phyloP scores from a whole-genome alignment of 2,329 filamentous ascomycete genomes.

The Claviceps quebecensis region DNA sequence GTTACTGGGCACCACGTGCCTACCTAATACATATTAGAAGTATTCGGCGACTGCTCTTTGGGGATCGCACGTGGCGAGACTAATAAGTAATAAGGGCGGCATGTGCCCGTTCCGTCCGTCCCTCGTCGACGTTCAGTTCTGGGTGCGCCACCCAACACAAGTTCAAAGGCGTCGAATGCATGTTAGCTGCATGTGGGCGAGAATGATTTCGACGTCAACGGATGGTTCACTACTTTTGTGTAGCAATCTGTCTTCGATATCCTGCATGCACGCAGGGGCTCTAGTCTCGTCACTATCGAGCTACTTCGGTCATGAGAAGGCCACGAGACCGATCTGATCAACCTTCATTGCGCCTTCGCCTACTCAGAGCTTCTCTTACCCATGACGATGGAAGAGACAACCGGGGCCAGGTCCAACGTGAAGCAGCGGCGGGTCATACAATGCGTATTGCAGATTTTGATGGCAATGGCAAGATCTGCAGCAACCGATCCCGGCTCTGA shows the following conservation, averaged over 20 bases:
- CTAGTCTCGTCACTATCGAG: background rate
- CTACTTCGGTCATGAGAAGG: background rate
- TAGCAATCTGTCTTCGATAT: background rate
- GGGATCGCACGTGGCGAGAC: no score
- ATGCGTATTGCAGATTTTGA: conserved; percentile 11
- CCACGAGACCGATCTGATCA: background rate
- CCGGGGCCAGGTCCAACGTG: background rate
- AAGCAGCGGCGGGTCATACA: conserved; percentile 7
- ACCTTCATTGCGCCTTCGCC: background rate
- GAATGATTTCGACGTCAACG: no score
- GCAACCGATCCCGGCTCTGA: conserved; percentile 35
- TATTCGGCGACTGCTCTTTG: no score
- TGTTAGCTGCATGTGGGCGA: no score
- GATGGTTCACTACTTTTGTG: no score
- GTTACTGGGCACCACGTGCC: no score
- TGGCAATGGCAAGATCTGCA: conserved; percentile 26
- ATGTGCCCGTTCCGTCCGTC: no score
- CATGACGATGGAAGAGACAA: background rate
- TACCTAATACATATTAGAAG: no score
- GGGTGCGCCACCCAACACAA: no score
- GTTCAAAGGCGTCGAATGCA: no score
- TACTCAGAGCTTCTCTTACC: background rate
- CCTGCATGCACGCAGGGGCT: background rate
- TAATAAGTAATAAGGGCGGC: no score
- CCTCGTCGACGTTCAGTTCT: no score